Evolutionary conservation across 257 asterid genomes (phyloP), one percentile per base, ranked within the genome.

Genomic region (Nicotiana undulata): DNA sequence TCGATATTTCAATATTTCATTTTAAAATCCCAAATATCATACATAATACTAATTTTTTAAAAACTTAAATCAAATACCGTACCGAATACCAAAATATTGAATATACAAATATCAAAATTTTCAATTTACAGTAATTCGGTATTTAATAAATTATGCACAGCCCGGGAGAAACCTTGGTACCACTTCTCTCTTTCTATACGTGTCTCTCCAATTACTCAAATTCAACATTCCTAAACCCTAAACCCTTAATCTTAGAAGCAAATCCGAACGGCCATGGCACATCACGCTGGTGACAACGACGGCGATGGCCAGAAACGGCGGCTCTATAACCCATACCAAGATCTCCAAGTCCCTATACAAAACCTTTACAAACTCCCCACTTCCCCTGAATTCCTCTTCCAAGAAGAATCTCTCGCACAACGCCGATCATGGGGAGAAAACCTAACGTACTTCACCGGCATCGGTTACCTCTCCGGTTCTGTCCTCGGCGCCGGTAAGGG

Each of bases 241-340:
- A 53, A 75, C 37, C 49, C 51, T 29, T 29, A 26, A 26, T 40
- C 7, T 55, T 51, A 74, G 63, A 49, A 51, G 12, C 18, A 20
- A 40, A 49, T n/a, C 0, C 24, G 4, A 9, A 11, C 20, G 63
- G 16, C 31, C 75, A 81, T 81, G 83, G 74, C 79, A 32, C 58
- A 81, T 22, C 83, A 34, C 20, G 74, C 63, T 80, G 59, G 26
- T 16, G 74, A 70, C 24, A 16, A 58, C 80, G n/a, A n/a, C n/a
- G 55, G 17, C 4, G 76, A 66, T 17, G 56, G 7, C 24, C 79
- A 56, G 5, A 56, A 77, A 1, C 68, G 32, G n/a, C 68, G 80
- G 7, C 74, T 81, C 72, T 81, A 70, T 55, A 81, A 81, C 58
- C 83, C 83, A 26, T 81, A 81, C 51, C 83, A 70, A 32, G 32